Conservation (phyloP, 257 asterid genomes). For the Petunia axillaris region DNA sequence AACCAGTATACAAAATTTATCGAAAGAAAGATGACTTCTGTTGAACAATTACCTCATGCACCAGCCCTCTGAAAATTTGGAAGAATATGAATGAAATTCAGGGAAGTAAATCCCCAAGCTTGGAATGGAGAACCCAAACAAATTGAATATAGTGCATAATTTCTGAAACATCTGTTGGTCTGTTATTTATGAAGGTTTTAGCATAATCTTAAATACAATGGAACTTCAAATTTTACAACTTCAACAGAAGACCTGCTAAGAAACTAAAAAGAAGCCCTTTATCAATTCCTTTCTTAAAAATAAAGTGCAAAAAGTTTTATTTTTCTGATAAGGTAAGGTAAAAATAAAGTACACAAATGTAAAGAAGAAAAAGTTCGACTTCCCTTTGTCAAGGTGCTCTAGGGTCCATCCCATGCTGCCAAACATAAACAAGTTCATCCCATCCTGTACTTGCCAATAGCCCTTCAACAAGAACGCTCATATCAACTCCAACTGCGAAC, state of each 20-base stretch:
- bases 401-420: conserved; percentile 98
- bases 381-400: conserved; percentile 65
- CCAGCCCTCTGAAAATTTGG: conserved; percentile 12
- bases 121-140: neutral
- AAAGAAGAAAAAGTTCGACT: conserved; percentile 13
- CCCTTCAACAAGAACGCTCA: conserved; percentile 95
- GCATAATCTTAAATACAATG: conserved; percentile 12
- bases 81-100: conserved; percentile 1
- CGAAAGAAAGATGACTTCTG: neutral
- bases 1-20: no score
- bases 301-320: no score
- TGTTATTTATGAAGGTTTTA: conserved; percentile 10
- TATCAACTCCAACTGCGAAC: conserved; percentile 92
- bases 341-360: conserved; percentile 23
- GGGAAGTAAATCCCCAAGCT: neutral
- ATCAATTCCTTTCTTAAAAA: neutral
- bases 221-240: conserved; percentile 21
- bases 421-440: conserved; percentile 94
- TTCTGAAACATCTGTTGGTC: neutral
- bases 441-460: conserved; percentile 96
- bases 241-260: conserved; percentile 14
- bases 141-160: neutral
- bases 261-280: neutral
- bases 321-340: no score
- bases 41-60: neutral